A percentile compares a stretch with the other conserved stretches of the same genome.
Conservation (phyloP, 768 basidiomycete genomes). For the Collybia mongolica region DNA sequence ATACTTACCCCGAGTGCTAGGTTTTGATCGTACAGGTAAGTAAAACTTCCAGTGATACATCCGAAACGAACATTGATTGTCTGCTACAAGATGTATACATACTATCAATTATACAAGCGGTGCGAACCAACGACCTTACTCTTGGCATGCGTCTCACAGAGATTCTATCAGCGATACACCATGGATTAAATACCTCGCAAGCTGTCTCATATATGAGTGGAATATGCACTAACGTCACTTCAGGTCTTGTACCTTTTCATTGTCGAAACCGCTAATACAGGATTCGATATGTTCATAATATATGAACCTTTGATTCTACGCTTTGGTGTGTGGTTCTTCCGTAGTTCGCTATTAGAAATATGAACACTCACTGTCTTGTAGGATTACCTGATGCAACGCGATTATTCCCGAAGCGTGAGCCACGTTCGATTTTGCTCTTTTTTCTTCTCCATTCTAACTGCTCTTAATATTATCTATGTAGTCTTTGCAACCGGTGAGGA, state of each 20-base stretch:
- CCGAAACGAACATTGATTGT: not conserved
- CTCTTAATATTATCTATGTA: conserved; percentile 9
- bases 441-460: not conserved
- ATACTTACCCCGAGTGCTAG: conserved; percentile 2
- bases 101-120: conserved; percentile 35
- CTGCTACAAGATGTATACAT: conserved; percentile 25
- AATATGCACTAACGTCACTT: not conserved
- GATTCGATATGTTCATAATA: conserved; percentile 31
- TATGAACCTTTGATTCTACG: conserved; percentile 38
- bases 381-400: conserved; percentile 11
- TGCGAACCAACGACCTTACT: conserved; percentile 5
- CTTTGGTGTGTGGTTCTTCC: conserved; percentile 25
- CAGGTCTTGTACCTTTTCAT: conserved; percentile 33
- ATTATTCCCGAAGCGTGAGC: conserved; percentile 26
- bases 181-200: conserved; percentile 33
- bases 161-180: conserved; percentile 22
- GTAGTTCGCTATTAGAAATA: not conserved
- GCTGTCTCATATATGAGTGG: not conserved
- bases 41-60: not conserved
- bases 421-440: not conserved
- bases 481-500: conserved; percentile 30
- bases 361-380: not conserved
- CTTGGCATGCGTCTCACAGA: not conserved
- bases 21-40: conserved; percentile 11
- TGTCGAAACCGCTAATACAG: conserved; percentile 35